These are phyloP conservation scores for Chaetoceros muelleri DNA, from an alignment of 108 stramenopile species.

Conservation along the genomic window DNA sequence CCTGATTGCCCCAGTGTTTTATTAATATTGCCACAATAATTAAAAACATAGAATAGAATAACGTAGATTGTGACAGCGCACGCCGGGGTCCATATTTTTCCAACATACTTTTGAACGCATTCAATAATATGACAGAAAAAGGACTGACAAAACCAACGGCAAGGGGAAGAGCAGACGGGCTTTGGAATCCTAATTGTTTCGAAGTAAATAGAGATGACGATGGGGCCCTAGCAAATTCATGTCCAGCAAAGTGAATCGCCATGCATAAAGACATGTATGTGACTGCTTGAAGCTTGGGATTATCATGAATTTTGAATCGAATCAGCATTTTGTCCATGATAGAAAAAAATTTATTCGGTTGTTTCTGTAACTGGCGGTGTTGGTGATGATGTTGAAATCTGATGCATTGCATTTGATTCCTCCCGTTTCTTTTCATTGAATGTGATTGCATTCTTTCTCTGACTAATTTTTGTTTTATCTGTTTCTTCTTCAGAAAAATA, in stretches of 20 bases:
- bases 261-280: constrained; percentile 22
- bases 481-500: too few relatives aligned
- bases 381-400: too few relatives aligned
- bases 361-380: too few relatives aligned
- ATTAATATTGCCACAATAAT: not conserved
- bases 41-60: constrained; percentile 12
- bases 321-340: too few relatives aligned
- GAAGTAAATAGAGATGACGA: constrained; percentile 72
- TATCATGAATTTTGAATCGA: too few relatives aligned
- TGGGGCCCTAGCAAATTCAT: constrained; percentile 61
- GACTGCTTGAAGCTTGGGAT: not conserved
- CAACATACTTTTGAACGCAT: constrained; percentile 41
- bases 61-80: constrained; percentile 41
- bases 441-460: too few relatives aligned
- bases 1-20: not conserved
- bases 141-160: constrained; percentile 72
- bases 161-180: constrained; percentile 50
- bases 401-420: too few relatives aligned
- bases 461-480: too few relatives aligned
- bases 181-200: constrained; percentile 43
- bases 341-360: too few relatives aligned
- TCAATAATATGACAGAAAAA: constrained; percentile 33
- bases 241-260: constrained; percentile 66
- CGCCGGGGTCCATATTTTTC: constrained; percentile 48
- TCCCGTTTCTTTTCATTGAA: too few relatives aligned